Evolutionary conservation across 2,329 filamentous ascomycete genomes (phyloP), one percentile per base, ranked within the genome.

Genomic region (Apiospora rasikravindrae): DNA sequence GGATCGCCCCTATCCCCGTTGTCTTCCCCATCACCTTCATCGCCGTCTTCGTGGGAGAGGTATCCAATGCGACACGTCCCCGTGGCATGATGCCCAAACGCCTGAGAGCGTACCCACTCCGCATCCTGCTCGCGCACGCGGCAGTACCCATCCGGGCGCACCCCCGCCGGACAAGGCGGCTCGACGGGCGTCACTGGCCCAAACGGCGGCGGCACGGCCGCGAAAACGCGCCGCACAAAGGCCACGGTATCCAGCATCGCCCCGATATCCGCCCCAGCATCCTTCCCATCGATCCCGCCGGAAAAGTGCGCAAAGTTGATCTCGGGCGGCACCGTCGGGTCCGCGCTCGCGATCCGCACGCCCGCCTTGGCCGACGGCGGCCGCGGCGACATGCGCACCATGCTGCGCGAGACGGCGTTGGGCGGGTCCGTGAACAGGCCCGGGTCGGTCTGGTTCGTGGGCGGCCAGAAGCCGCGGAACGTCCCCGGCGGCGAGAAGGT

Each of bases 361-460:
- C 92, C 91, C 14, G 84, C 84, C 1, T 19, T n/a, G 0, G 22
- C 10, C 4, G 57, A 64, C 57, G 84, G 83, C 68, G 93, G 93
- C 6, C 81, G 79, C 37, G 80, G 81, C n/a, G 83, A 82, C 7
- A 78, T 79, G 73, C 81, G 82, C 51, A 81, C 80, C 78, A 82
- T 81, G 73, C 76, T 78, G 26, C 81, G 78, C 49, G 80, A 78
- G 71, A 81, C 80, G 0, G 79, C 74, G 69, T 75, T 71, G 24
- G 75, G 69, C 57, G 77, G 77, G n/a, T 80, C 77, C 13, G 75
- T 67, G 1, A 79, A 78, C 19, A 74, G 71, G n/a, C 69, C 69
- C 5, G 76, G 77, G 24, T 77, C 75, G 61, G 45, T 33, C n/a
- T 76, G 75, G 67, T 71, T 24, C 13, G 67, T 72, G 37, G 71